Conservation (phyloP, 1,284 basidiomycete species). For the Sphagnurus paluster region DNA sequence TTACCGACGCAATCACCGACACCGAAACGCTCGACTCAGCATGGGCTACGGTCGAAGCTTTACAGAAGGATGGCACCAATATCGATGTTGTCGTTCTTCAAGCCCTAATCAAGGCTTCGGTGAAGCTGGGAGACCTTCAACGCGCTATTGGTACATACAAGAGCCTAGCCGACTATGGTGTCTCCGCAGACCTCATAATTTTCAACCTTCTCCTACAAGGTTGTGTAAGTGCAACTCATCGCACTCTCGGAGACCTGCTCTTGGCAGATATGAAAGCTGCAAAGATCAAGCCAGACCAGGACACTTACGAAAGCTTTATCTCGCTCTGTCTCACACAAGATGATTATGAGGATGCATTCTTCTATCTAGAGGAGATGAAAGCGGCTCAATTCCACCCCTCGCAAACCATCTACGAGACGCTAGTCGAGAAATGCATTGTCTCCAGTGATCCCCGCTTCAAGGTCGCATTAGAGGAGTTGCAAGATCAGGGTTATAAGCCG, state of each 20-base stretch:
- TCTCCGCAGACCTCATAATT: constrained; percentile 61
- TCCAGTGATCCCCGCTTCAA: constrained; percentile 62
- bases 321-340: constrained; percentile 67
- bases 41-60: constrained; percentile 64
- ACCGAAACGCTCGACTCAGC: constrained; percentile 62
- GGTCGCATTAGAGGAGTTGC: constrained; percentile 74
- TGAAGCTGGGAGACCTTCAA: constrained; percentile 66
- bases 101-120: constrained; percentile 63
- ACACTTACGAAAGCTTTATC: constrained; percentile 70
- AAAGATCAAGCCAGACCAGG: constrained; percentile 51
- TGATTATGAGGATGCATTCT: constrained; percentile 84
- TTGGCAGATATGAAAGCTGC: constrained; percentile 61
- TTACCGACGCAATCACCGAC: constrained; percentile 52
- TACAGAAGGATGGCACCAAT: constrained; percentile 50
- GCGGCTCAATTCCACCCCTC: constrained; percentile 55
- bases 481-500: constrained; percentile 31
- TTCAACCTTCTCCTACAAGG: constrained; percentile 72
- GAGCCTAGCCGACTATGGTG: constrained; percentile 53
- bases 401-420: constrained; percentile 54
- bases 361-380: constrained; percentile 88
- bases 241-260: constrained; percentile 62
- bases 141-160: constrained; percentile 79
- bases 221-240: constrained; percentile 55
- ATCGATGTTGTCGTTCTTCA: constrained; percentile 67
- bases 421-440: constrained; percentile 60